Evolutionary conservation across 306 rosid species (phyloP), one percentile per base, ranked within the genome.

Genomic region (Cicer yamashitae): DNA sequence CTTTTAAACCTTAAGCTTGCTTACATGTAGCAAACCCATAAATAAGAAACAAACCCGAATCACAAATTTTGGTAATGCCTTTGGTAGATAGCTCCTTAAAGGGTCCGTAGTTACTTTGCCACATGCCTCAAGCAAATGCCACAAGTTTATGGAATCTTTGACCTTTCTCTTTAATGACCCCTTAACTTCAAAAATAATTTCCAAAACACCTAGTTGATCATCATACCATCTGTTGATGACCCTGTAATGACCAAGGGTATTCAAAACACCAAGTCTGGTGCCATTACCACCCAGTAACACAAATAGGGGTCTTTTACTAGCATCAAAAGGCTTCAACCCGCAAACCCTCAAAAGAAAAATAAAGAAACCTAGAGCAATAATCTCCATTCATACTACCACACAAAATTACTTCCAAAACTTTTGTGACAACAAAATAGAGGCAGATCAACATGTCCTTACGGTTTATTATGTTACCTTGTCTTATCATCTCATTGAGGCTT

Each of bases 291-390:
- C 60, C 74, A n/a, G 22, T 50, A n/a, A 50, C 45, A 34, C 46
- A 69, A 48, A 50, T 50, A 52, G 56, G 45, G 74, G 74, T 69
- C 74, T 60, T 50, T 69, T 22, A 69, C 60, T n/a, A 48, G 44
- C 50, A 6, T 10, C 8, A 3, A 8, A 30, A 5, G n/a, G 48
- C 74, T 48, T 69, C 44, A 48, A 69, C 1, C 58, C 3, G 4
- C 58, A 44, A 67, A 17, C 22, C 74, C 12, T 25, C 40, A 1
- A 7, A 20, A 51, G 22, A 13, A 50, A 51, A 38, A 70, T 39
- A 51, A 15, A 37, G 48, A 37, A 70, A 48, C 38, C 63, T 52
- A 51, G 75, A 13, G 25, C 25, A 14, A 47, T 50, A 46, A 69
- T 52, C 38, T 38, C 61, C 34, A 14, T 0, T 18, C 8, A 20